Evolutionary conservation across 106 monocot species (phyloP).

Genomic region (Dactylorhiza incarnata): DNA sequence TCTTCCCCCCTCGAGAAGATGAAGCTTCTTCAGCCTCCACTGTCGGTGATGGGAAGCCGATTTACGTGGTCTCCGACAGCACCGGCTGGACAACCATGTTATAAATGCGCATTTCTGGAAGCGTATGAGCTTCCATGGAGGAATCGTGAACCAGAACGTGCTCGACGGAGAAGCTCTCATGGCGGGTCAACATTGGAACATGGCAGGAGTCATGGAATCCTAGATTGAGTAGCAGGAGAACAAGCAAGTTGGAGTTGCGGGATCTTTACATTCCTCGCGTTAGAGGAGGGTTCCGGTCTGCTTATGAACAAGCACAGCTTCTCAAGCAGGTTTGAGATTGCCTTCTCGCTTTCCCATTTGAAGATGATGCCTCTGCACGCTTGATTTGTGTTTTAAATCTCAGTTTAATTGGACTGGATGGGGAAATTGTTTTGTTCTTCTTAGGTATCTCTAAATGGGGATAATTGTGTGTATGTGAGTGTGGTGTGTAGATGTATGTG

Average conservation of each 20-base stretch:
- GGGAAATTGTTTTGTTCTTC: too few species aligned
- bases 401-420: too few species aligned
- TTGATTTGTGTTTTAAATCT: neutral
- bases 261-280: constrained; percentile 59
- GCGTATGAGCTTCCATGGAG: constrained; percentile 10
- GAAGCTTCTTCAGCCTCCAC: too few species aligned
- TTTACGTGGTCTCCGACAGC: too few species aligned
- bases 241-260: neutral
- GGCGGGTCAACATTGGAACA: constrained; percentile 34
- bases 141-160: too few species aligned
- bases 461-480: too few species aligned
- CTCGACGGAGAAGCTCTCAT: constrained; percentile 16
- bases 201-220: constrained; percentile 3
- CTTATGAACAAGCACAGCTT: constrained; percentile 15
- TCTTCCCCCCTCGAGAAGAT: too few species aligned
- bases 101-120: too few species aligned
- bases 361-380: neutral
- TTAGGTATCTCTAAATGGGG: too few species aligned
- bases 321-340: constrained; percentile 18
- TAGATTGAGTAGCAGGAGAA: neutral
- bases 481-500: too few species aligned
- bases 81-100: too few species aligned
- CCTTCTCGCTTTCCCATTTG: neutral
- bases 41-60: too few species aligned
- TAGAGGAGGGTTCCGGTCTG: constrained; percentile 20